Base-by-base conservation (phyloP, 1,284 basidiomycete genomes). In the Malassezia restricta region DNA sequence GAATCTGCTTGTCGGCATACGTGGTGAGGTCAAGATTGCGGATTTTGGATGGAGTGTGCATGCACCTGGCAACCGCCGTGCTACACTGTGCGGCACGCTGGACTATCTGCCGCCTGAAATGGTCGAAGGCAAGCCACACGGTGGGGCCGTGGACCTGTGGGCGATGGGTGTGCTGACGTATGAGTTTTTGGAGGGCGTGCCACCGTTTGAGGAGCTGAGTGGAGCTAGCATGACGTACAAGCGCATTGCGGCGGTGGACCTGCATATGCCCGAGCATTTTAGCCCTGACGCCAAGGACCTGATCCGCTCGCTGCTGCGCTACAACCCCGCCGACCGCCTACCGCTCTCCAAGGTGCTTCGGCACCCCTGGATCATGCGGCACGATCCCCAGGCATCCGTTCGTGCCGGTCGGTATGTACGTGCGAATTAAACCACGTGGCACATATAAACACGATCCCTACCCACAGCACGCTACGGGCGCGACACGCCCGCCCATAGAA, bases 11-110 rank as follows among this genome's bases (percentile, higher is more conserved):
- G 77, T 99, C 8, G 92, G 91, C 12, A 82, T 98, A 66, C 87
- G 90, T 61, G 94, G 92, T 40, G 92, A 98, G 73, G 78, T 99
- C 60, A 98, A 99, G 79, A 95, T 99, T 59, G 94, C 83, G 6
- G 94, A 98, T 75, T 98, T 99, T 75, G 94, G 94, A 6, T 98
- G 94, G 92, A 89, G 86, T 68, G 92, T 98, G 3, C 94, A 98
- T 73, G 94, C 94, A 0, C 94, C 92, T 0, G 83, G 87, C 0
- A 87, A 89, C 73, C 77, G 88, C 58, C 77, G 90, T 39, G 84
- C 81, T 71, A 95, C 90, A 0, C 78, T 95, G 4, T 96, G 91
- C 66, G 92, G 92, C 3, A 98, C 94, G 3, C 77, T 95, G 43
- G 94, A 98, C 74, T 98, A 98, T 70, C 80, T 99, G 1, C 91